Percentiles rank a stretch among this genome's conserved stretches.
Evolutionary conservation across 495 filamentous ascomycete genomes (phyloP).

Genomic region (Aspergillus steynii): DNA sequence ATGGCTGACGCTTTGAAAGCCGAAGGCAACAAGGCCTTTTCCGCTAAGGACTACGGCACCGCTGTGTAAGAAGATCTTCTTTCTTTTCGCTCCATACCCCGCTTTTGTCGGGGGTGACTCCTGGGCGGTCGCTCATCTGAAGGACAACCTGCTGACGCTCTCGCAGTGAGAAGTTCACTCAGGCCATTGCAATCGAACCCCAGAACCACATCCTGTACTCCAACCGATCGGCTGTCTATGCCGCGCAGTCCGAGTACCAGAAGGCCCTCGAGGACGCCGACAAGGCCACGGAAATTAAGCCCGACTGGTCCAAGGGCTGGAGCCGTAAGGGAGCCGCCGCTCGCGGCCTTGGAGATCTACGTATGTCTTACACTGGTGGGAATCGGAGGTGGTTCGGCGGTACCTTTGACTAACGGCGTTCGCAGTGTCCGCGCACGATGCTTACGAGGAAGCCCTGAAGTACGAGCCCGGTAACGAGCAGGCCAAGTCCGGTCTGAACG

Average conservation of each 20-base stretch:
- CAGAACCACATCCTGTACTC: slow-evolving; percentile 95
- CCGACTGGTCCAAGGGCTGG: slow-evolving; percentile 98
- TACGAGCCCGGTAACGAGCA: slow-evolving; percentile 89
- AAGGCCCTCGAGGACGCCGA: slow-evolving; percentile 85
- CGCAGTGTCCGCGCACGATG: slow-evolving; percentile 74
- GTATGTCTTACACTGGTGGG: slow-evolving; percentile 39
- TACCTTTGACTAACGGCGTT: slow-evolving; percentile 12
- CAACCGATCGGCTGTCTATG: slow-evolving; percentile 94
- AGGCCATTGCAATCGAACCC: slow-evolving; percentile 88
- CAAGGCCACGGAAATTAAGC: slow-evolving; percentile 90
- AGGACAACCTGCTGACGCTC: not conserved
- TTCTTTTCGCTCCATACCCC: slow-evolving; percentile 25
- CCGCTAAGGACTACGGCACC: slow-evolving; percentile 92
- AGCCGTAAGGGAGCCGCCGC: slow-evolving; percentile 87
- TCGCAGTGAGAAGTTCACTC: slow-evolving; percentile 82
- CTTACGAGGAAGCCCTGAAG: slow-evolving; percentile 90
- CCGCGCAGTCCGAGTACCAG: slow-evolving; percentile 83
- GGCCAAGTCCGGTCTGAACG: slow-evolving; percentile 80
- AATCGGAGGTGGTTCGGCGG: not conserved
- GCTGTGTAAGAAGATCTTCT: slow-evolving; percentile 71
- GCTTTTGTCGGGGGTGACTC: slow-evolving; percentile 15
- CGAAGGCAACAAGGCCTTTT: slow-evolving; percentile 96
- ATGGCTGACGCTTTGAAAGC: slow-evolving; percentile 78
- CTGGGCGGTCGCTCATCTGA: not conserved
- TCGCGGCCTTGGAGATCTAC: slow-evolving; percentile 81